Percentiles rank a stretch among this genome's conserved stretches.
phyloP scores from a whole-genome alignment of 164 flowering plant genomes.

The Liriodendron chinense region DNA sequence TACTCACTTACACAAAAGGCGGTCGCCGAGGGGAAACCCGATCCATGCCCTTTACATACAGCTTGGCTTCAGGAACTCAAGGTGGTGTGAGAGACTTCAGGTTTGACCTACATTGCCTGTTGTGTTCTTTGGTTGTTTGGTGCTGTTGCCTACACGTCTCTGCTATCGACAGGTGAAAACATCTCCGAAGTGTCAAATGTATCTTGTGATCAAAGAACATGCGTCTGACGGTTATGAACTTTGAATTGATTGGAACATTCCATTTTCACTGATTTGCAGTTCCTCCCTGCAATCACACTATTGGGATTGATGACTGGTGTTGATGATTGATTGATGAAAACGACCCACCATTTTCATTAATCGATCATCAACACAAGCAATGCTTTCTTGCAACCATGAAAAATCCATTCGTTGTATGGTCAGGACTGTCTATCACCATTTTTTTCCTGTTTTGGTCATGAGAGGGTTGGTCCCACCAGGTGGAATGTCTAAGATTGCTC shows the following conservation, averaged over 20 bases:
- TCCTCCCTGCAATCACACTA: too few species aligned
- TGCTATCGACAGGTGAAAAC: background rate
- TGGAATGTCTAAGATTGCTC: background rate
- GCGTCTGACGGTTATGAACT: too few species aligned
- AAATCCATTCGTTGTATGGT: background rate
- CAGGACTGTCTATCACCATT: background rate
- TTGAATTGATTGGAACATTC: too few species aligned
- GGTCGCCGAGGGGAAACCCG: conserved; percentile 30
- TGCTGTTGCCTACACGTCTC: background rate
- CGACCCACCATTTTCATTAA: too few species aligned
- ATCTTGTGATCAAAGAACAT: background rate
- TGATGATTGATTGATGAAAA: too few species aligned
- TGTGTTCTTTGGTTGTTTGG: background rate
- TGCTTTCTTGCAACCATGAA: background rate
- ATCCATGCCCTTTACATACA: conserved; percentile 73
- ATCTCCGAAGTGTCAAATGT: background rate
- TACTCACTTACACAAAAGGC: conserved; percentile 26
- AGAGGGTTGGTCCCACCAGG: background rate
- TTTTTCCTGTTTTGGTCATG: background rate
- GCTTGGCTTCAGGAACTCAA: conserved; percentile 76
- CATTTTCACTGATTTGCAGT: too few species aligned
- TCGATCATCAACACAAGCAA: too few species aligned
- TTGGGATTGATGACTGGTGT: too few species aligned
- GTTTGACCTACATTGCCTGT: background rate
- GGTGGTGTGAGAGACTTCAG: conserved; percentile 26